Percentiles rank a stretch among this genome's conserved stretches.
These are phyloP conservation scores for Eimeria acervulina DNA, from an alignment of 169 alveolate genomes.

Conservation along the genomic window DNA sequence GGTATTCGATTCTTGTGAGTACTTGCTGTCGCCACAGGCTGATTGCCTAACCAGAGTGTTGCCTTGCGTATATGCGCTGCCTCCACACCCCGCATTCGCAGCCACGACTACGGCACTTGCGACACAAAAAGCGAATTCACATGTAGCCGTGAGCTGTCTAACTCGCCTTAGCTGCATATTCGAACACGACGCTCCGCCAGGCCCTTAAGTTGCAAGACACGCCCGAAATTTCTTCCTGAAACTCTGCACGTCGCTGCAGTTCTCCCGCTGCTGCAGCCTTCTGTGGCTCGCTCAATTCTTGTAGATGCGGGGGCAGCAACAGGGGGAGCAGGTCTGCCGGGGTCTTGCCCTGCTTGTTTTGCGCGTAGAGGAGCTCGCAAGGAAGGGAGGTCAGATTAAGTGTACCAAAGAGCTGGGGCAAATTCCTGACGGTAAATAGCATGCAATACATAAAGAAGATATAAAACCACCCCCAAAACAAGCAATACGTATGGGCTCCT, in stretches of 20 bases:
- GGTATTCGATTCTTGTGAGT: background rate
- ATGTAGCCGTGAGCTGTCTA: background rate
- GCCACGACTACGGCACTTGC: background rate
- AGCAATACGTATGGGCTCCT: background rate
- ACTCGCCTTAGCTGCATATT: constrained; percentile 79
- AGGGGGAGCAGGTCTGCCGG: constrained; percentile 81
- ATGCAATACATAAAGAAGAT: background rate
- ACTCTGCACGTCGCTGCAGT: constrained; percentile 50
- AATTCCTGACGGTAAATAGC: constrained; percentile 35
- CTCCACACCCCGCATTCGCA: background rate
- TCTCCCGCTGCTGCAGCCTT: constrained; percentile 48
- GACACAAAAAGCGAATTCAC: background rate
- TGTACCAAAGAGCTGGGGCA: constrained; percentile 76
- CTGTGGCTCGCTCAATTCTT: constrained; percentile 47
- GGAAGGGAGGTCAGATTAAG: constrained; percentile 55
- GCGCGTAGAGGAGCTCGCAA: constrained; percentile 60
- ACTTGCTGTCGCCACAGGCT: background rate
- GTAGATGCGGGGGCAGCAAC: constrained; percentile 49
- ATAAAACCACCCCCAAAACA: background rate
- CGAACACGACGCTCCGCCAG: constrained; percentile 80
- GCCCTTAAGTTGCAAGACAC: constrained; percentile 42
- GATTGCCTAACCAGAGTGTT: background rate
- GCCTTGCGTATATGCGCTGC: background rate
- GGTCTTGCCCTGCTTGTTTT: constrained; percentile 72
- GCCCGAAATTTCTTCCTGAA: constrained; percentile 29